Percentiles rank a stretch among this genome's conserved stretches.
Conservation (phyloP, 768 basidiomycete species). For the Tricholoma furcatifolium region DNA sequence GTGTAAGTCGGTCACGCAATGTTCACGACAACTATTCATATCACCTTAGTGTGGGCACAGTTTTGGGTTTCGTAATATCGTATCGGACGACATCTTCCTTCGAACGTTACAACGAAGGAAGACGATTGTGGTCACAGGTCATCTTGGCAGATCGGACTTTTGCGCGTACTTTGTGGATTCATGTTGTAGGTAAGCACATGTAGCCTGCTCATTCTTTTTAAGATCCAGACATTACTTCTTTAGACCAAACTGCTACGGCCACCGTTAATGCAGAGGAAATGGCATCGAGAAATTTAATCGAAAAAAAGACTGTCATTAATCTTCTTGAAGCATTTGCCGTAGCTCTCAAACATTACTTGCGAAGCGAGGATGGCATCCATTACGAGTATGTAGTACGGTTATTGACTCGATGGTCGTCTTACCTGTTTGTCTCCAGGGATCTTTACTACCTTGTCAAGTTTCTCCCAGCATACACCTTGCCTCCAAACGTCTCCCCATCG, state of each 20-base stretch:
- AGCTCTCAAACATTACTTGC: constrained; percentile 67
- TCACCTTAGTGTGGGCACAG: constrained; percentile 49
- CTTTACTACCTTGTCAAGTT: constrained; percentile 71
- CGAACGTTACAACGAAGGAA: constrained; percentile 73
- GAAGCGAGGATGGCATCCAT: constrained; percentile 55
- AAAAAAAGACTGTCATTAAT: constrained; percentile 70
- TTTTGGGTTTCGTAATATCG: constrained; percentile 73
- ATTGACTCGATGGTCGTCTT: constrained; percentile 18
- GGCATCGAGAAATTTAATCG: constrained; percentile 51
- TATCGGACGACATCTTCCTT: constrained; percentile 73
- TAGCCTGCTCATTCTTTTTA: background rate
- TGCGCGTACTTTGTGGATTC: constrained; percentile 66
- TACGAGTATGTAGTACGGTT: constrained; percentile 31
- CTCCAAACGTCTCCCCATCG: constrained; percentile 42
- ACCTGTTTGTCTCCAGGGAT: constrained; percentile 34
- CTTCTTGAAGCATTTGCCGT: constrained; percentile 67
- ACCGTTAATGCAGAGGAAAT: constrained; percentile 25
- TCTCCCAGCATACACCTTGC: constrained; percentile 61
- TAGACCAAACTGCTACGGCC: constrained; percentile 23
- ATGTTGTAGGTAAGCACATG: constrained; percentile 50
- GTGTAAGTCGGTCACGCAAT: constrained; percentile 46
- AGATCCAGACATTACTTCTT: background rate
- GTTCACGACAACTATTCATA: constrained; percentile 11
- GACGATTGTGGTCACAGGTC: constrained; percentile 67
- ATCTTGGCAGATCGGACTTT: constrained; percentile 54